These are phyloP conservation scores for Paxillus involutus DNA, from an alignment of 768 basidiomycete species.

Conservation along the genomic window DNA sequence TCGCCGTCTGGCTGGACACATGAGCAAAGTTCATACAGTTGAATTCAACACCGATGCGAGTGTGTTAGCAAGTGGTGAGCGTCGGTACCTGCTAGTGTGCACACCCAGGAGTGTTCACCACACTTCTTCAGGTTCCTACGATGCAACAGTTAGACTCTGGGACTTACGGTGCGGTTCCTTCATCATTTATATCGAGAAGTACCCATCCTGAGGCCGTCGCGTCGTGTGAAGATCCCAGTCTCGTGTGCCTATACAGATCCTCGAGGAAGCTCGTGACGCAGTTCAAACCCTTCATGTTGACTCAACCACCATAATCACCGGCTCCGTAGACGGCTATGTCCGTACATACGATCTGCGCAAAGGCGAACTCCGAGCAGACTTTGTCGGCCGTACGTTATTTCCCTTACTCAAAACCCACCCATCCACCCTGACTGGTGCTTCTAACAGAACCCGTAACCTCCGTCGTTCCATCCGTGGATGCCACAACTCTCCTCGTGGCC, in stretches of 20 bases:
- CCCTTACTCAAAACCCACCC: background rate
- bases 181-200: background rate
- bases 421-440: background rate
- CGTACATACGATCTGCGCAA: conserved; percentile 94
- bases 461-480: conserved; percentile 76
- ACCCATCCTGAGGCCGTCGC: background rate
- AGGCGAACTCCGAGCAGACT: conserved; percentile 88
- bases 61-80: conserved; percentile 83
- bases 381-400: conserved; percentile 74
- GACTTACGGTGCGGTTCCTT: conserved; percentile 68
- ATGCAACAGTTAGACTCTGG: conserved; percentile 89
- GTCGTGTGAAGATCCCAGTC: conserved; percentile 57
- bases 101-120: background rate
- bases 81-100: background rate
- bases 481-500: conserved; percentile 76
- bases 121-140: conserved; percentile 76
- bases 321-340: conserved; percentile 89
- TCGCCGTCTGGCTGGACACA: conserved; percentile 82
- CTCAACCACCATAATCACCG: conserved; percentile 66
- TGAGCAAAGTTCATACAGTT: conserved; percentile 87
- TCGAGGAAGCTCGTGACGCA: conserved; percentile 87
- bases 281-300: conserved; percentile 78
- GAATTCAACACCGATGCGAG: conserved; percentile 88
- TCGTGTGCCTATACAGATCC: conserved; percentile 84
- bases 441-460: conserved; percentile 81